Evolutionary conservation across 1,284 basidiomycete genomes (phyloP).

Genomic region (Tilletia setariae): DNA sequence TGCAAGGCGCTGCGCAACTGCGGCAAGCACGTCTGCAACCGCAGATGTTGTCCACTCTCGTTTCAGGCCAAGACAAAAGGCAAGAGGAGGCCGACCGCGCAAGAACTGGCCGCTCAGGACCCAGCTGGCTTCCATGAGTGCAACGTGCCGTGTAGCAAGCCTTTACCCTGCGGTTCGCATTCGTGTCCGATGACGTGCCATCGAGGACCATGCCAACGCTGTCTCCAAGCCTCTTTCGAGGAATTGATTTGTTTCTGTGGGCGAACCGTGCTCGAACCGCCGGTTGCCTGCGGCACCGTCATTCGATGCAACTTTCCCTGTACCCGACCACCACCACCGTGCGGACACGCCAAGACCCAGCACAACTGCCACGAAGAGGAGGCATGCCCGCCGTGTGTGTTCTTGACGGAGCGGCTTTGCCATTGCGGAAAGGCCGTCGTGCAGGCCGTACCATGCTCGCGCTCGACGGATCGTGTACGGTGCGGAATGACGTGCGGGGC

Average conservation of each 20-base stretch:
- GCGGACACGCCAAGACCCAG: constrained; percentile 50
- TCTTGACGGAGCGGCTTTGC: constrained; percentile 45
- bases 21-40: constrained; percentile 43
- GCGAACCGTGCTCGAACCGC: constrained; percentile 50
- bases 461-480: constrained; percentile 30
- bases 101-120: constrained; percentile 42
- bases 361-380: constrained; percentile 50
- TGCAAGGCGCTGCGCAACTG: constrained; percentile 48
- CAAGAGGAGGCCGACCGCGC: constrained; percentile 32
- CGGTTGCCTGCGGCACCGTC: constrained; percentile 48
- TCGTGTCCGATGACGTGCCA: constrained; percentile 47
- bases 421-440: constrained; percentile 48
- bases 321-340: constrained; percentile 39
- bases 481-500: constrained; percentile 46
- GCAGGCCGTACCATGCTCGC: constrained; percentile 48
- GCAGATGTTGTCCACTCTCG: constrained; percentile 46
- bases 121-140: constrained; percentile 49
- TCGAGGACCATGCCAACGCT: constrained; percentile 49
- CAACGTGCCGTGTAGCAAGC: constrained; percentile 38
- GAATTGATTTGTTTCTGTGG: constrained; percentile 50
- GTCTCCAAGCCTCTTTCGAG: constrained; percentile 49
- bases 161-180: constrained; percentile 46
- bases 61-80: constrained; percentile 44
- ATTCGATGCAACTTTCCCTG: constrained; percentile 50
- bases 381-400: constrained; percentile 51